Evolutionary conservation across 2,329 filamentous ascomycete species (phyloP).

Genomic region (Cryphonectria carpinicola): DNA sequence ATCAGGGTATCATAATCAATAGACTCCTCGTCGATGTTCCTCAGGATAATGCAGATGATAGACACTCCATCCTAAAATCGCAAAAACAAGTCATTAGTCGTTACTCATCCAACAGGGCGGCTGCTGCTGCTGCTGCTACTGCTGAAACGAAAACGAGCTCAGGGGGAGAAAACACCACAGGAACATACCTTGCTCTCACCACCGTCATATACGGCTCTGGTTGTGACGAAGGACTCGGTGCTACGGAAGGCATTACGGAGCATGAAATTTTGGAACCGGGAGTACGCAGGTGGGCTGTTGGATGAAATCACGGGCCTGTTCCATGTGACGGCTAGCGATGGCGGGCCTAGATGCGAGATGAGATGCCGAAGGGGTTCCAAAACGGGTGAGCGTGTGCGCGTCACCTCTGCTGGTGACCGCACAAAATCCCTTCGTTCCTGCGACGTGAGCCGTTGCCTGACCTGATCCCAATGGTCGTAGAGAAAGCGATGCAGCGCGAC

Average conservation of each 20-base stretch:
- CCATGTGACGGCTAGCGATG: slow-evolving; percentile 70
- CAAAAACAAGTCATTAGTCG: too few species aligned
- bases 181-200: slow-evolving; percentile 65
- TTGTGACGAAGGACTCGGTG: slow-evolving; percentile 66
- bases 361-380: slow-evolving; percentile 64
- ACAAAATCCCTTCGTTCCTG: slow-evolving; percentile 62
- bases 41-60: slow-evolving; percentile 70
- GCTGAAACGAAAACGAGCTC: neutral
- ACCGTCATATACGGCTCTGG: slow-evolving; percentile 70
- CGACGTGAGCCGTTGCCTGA: slow-evolving; percentile 65
- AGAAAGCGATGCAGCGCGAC: slow-evolving; percentile 70
- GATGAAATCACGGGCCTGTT: slow-evolving; percentile 67
- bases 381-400: slow-evolving; percentile 58
- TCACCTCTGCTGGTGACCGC: slow-evolving; percentile 56
- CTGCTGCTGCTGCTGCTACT: neutral
- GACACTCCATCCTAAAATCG: slow-evolving; percentile 64
- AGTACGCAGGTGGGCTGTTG: slow-evolving; percentile 67
- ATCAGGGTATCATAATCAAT: slow-evolving; percentile 69
- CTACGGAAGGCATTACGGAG: slow-evolving; percentile 68
- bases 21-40: slow-evolving; percentile 67
- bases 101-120: neutral
- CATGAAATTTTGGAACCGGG: slow-evolving; percentile 74
- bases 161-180: neutral
- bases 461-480: slow-evolving; percentile 73
- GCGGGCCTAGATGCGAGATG: slow-evolving; percentile 68